Conservation (phyloP, 805 yeast genomes). For the Jamesozyma piceae region DNA sequence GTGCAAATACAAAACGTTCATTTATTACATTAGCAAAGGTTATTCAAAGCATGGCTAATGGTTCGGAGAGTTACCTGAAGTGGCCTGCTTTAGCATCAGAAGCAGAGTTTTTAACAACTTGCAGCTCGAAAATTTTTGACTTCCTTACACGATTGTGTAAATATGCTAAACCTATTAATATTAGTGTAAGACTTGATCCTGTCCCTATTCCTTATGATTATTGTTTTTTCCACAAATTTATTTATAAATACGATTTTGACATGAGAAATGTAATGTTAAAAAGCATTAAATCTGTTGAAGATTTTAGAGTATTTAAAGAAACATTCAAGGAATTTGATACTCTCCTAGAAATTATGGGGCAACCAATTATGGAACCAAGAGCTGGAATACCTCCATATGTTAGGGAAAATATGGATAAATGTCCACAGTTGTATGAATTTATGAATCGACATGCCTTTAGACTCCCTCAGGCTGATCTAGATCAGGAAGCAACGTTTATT, state of each 20-base stretch:
- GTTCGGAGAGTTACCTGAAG: slow-evolving; percentile 51
- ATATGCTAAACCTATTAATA: slow-evolving; percentile 13
- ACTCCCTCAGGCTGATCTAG: slow-evolving; percentile 37
- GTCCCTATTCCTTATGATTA: slow-evolving; percentile 18
- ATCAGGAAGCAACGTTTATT: slow-evolving; percentile 31
- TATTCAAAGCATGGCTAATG: slow-evolving; percentile 78
- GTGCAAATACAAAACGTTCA: slow-evolving; percentile 43
- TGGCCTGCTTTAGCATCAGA: slow-evolving; percentile 44
- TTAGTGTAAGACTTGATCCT: slow-evolving; percentile 14
- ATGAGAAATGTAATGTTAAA: slow-evolving; percentile 21
- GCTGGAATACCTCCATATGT: slow-evolving; percentile 46
- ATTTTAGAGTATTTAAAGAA: slow-evolving; percentile 13
- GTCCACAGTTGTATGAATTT: slow-evolving; percentile 53
- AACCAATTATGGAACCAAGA: slow-evolving; percentile 45
- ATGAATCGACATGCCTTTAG: slow-evolving; percentile 56
- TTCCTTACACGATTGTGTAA: slow-evolving; percentile 33
- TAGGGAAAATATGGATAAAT: slow-evolving; percentile 39
- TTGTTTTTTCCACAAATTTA: slow-evolving; percentile 38
- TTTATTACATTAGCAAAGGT: slow-evolving; percentile 71
- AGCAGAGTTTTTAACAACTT: slow-evolving; percentile 31
- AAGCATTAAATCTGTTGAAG: slow-evolving; percentile 10
- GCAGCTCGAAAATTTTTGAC: slow-evolving; percentile 30
- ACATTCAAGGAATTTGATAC: slow-evolving; percentile 36
- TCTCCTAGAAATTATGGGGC: slow-evolving; percentile 41
- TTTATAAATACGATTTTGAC: slow-evolving; percentile 39